Conservation (phyloP, 371 early-diverging fungal species). For the Mortierella sp. region DNA sequence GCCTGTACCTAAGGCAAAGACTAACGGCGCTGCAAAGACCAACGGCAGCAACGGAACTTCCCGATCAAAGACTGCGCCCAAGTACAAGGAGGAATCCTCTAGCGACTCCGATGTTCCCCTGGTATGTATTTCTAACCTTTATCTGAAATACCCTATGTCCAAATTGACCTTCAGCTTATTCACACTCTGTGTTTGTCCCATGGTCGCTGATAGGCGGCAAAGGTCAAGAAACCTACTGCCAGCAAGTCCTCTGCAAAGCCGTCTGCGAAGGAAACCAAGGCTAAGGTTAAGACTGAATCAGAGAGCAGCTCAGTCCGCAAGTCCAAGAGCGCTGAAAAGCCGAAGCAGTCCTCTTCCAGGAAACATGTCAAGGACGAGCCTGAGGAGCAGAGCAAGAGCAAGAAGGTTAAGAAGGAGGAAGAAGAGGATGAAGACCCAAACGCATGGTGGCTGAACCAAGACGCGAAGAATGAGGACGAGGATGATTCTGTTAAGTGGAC, state of each 20-base stretch:
- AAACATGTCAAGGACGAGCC: conserved; percentile 43
- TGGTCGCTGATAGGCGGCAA: too few relatives aligned
- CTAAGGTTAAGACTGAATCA: conserved; percentile 34
- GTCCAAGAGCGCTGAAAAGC: conserved; percentile 7
- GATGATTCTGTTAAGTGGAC: conserved; percentile 84
- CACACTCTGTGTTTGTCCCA: too few relatives aligned
- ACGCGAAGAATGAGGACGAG: conserved; percentile 56
- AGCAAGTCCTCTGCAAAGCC: conserved; percentile 22
- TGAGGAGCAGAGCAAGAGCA: conserved; percentile 16
- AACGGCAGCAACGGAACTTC: conserved; percentile 28
- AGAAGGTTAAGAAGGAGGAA: conserved; percentile 55
- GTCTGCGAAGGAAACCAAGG: conserved; percentile 14
- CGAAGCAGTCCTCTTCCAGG: conserved; percentile 12
- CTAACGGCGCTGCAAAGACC: conserved; percentile 16
- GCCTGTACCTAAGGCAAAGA: conserved; percentile 5
- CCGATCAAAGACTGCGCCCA: conserved; percentile 22
- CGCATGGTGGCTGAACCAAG: conserved; percentile 64
- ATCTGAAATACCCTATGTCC: too few relatives aligned
- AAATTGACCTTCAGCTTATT: too few relatives aligned
- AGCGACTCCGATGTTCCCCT: conserved; percentile 41
- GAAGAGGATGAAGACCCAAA: conserved; percentile 59
- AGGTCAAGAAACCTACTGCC: conserved; percentile 33
- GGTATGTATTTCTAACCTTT: conserved; percentile 2
- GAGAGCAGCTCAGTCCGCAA: conserved; percentile 4
- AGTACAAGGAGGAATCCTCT: conserved; percentile 49